Base-by-base conservation (phyloP, 73 alveolate genomes). In the Blepharisma stoltei region DNA sequence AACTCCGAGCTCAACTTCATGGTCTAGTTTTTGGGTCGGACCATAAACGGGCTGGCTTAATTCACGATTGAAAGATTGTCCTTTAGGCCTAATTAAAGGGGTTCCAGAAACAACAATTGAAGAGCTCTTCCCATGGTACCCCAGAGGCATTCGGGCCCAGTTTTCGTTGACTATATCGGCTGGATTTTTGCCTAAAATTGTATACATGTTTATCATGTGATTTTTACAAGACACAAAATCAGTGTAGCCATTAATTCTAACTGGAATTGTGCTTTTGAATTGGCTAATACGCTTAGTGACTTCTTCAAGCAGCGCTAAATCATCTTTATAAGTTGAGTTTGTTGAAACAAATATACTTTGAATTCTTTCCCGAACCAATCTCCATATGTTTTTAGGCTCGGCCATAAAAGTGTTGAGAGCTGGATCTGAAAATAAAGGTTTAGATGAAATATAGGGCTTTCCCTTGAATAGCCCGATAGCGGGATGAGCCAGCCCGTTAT, bases 41-140 rank as follows among this genome's bases (percentile, higher is more conserved):
- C 95, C 86, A 84, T 87, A 95, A 6, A 67, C 67, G 27, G 89
- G 89, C 46, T 75, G 81, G 41, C 3, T 32, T 32, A 32, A 32
- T 32, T 32, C 41, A 49, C 69, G 86, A 6, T 71, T 38, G 3
- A 32, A 32, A 54, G 71, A 70, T 47, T 82, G 85, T 6, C 89
- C 89, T 54, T 79, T 23, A 4, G 89, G 89, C 46, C 89, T 54
- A 6, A 81, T 78, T 55, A 82, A 43, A 32, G 41, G 41, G 27
- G 80, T 45, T 37, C 23, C 32, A 11, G 94, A 67, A 81, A 93
- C 47, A 44, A 93, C 97, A 46, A 93, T 89, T 54, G 98, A 87
- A 44, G 97, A 89, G 41, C 97, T 93, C 68, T 98, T 86, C 45
- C 99, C 99, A 80, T 95, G 99, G 85, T 95, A 95, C n/a, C 98